These are phyloP conservation scores for Heterobasidion occidentale DNA, from an alignment of 1,284 basidiomycete genomes.

Conservation along the genomic window DNA sequence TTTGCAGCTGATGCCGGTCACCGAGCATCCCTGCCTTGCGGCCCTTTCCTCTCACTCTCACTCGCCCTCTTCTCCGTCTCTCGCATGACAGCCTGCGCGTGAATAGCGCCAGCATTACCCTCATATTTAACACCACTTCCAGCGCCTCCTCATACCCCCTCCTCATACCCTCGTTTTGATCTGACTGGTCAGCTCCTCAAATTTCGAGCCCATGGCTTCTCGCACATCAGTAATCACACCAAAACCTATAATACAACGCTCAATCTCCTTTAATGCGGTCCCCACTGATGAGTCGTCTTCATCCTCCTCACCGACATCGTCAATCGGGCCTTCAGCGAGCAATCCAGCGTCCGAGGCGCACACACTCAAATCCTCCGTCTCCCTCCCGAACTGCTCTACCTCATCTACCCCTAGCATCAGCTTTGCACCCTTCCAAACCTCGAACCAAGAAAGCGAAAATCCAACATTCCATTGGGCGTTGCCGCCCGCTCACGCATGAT, in stretches of 20 bases:
- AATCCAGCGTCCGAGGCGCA: neutral
- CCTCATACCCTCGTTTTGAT: neutral
- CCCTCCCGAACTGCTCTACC: constrained; percentile 9
- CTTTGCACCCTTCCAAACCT: constrained; percentile 61
- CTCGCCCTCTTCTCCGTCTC: neutral
- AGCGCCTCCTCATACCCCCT: neutral
- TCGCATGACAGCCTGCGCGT: neutral
- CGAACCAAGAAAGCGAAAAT: constrained; percentile 46
- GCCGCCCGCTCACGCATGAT: constrained; percentile 49
- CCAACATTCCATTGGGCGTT: constrained; percentile 51
- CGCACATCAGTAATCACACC: neutral
- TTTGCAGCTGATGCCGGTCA: neutral
- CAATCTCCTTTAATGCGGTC: neutral
- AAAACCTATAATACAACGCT: constrained; percentile 3
- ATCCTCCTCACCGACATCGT: constrained; percentile 8
- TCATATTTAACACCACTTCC: neutral
- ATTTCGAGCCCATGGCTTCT: neutral
- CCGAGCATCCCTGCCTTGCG: neutral
- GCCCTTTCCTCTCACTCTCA: neutral
- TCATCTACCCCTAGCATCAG: constrained; percentile 30
- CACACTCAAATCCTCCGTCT: constrained; percentile 2
- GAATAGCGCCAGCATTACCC: neutral
- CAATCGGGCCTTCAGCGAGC: constrained; percentile 1
- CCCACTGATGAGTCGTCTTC: neutral
- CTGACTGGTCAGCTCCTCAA: neutral